These are phyloP conservation scores for Eucalyptus regnans DNA, from an alignment of 345 rosid species.

Conservation along the genomic window DNA sequence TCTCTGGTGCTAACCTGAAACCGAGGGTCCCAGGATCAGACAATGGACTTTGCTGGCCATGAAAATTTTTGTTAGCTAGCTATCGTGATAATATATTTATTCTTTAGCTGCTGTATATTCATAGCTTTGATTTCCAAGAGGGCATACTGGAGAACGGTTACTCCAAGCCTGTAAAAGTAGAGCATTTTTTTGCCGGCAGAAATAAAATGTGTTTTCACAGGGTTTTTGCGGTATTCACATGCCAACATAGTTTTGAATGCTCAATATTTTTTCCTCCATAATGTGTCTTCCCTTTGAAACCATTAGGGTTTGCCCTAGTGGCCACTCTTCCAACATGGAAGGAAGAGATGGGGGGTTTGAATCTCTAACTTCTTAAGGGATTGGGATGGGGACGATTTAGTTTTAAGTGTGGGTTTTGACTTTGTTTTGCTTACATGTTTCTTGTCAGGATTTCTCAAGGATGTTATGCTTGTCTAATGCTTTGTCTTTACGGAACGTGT, in stretches of 20 bases:
- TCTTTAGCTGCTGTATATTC: neutral
- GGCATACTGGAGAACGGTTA: neutral
- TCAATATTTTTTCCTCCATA: neutral
- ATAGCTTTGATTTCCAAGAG: neutral
- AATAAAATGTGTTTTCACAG: neutral
- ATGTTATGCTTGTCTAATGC: neutral
- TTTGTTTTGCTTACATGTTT: neutral
- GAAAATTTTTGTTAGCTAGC: neutral
- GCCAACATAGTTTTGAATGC: neutral
- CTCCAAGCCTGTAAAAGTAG: neutral
- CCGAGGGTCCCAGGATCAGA: neutral
- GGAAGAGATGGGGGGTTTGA: too few species aligned
- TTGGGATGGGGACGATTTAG: too few species aligned
- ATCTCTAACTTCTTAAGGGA: too few species aligned
- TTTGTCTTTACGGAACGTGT: neutral
- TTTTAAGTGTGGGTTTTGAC: too few species aligned
- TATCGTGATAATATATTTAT: neutral
- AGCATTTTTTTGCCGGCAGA: neutral
- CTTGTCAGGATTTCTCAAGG: neutral
- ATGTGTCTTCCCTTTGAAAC: neutral
- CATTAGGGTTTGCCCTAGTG: too few species aligned
- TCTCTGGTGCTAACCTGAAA: neutral
- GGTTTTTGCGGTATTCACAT: neutral
- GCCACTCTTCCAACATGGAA: too few species aligned
- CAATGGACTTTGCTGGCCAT: neutral